Base-by-base conservation (phyloP, 495 filamentous ascomycete species). In the Viridothelium virens region DNA sequence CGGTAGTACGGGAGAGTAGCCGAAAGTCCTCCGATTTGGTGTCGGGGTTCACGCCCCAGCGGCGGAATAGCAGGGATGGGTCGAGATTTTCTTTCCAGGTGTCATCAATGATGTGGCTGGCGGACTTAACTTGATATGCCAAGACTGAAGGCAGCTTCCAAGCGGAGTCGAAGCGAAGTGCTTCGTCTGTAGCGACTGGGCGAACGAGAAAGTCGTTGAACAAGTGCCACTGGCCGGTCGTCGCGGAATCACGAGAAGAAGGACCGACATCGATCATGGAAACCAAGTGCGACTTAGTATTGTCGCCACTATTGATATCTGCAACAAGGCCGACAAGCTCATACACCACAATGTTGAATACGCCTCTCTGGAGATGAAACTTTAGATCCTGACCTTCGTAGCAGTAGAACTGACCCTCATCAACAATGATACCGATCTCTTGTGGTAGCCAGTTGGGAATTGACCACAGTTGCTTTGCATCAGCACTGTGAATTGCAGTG, bases 171-270 rank as follows among this genome's bases (percentile, higher is more conserved):
- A 97, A 97, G 14, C 86, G 85, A 12, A 97, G 78, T 3, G 95
- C 95, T 73, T 97, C 92, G 44, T 89, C 88, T 50, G 81, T 79
- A 14, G 86, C 81, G 18, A 96, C 82, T n/a, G 87, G 84, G 4
- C 89, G 84, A 39, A 99, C 94, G 12, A 95, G 79, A 69, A 99
- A 99, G 76, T 99, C 94, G 64, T 99, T 99, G 77, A 99, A 96
- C 3, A 99, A 74, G 72, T 96, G 90, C 94, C 94, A 99, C 67
- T 85, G 85, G 69, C 79, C 84, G 63, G 85, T 79, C 1, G 81
- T 69, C 5, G 80, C 77, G 1, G 83, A 81, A 2, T 81, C 75
- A 14, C 67, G 65, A 11, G 79, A 79, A 10, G 91, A 91, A 34
- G 92, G 84, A 0, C 87, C 89, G 53, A 96, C 90, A 75, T 97